Base-by-base conservation (phyloP, 202 grass and related monocot species). In the Saccharum hybrid region DNA sequence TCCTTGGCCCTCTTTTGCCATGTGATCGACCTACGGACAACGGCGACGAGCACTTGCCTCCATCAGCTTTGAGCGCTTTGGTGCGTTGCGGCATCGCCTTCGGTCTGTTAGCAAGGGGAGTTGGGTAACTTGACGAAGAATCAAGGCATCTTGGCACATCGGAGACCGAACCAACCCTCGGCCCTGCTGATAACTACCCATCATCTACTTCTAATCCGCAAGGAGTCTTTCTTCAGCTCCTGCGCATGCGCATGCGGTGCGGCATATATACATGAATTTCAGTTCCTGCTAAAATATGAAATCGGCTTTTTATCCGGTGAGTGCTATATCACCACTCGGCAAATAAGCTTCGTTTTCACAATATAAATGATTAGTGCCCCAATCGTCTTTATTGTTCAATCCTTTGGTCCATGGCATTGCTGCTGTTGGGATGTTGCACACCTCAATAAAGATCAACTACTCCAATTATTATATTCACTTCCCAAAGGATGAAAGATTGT, bases 101-200 rank as follows among this genome's bases (percentile, higher is more conserved):
- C 63, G 40, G 30, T 10, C 61, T 15, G 59, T 48, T 49, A 72
- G 43, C 70, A 72, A 4, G 7, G 7, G 8, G 8, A 0, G 34
- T 16, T 39, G 37, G 37, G 36, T 85, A 67, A 28, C 87, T 89
- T 89, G 78, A n/a, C 2, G 8, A 72, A 78, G 16, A 78, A 82
- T 89, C 87, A 86, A 86, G 73, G 87, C 43, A 86, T 66, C 66
- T 40, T 7, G 61, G 22, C 76, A 67, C 76, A 51, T 41, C 21
- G 76, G 33, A 71, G 19, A 49, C 71, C 9, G 28, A 81, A 30
- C 82, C 9, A 62, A 72, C 57, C 43, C 23, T 19, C 23, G 39
- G 34, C 18, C 15, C 42, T 34, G 4, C 21, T 28, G 6, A 28
- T 38, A 57, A 46, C 33, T 21, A 7, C 42, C 30, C 61, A 6